Evolutionary conservation across 495 filamentous ascomycete genomes (phyloP).

Genomic region (Talaromyces wortmannii): DNA sequence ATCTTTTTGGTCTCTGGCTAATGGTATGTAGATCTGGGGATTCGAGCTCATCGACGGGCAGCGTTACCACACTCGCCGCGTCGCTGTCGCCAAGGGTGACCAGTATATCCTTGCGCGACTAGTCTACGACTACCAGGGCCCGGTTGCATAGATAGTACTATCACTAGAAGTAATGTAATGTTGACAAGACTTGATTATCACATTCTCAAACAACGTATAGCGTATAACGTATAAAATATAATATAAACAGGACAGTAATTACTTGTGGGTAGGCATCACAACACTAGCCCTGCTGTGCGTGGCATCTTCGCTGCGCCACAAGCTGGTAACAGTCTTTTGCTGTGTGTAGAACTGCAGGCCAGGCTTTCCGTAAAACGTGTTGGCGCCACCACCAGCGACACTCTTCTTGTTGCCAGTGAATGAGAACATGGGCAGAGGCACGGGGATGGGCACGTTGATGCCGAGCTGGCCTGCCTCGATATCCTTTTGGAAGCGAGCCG

Average conservation of each 20-base stretch:
- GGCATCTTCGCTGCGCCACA: conserved; percentile 84
- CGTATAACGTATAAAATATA: neutral
- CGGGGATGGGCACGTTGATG: conserved; percentile 68
- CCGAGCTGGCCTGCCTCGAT: conserved; percentile 52
- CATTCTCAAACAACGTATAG: neutral
- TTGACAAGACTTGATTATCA: neutral
- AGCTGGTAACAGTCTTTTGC: conserved; percentile 90
- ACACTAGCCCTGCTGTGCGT: conserved; percentile 73
- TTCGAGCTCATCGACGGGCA: conserved; percentile 52
- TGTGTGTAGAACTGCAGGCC: conserved; percentile 94
- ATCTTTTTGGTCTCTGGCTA: neutral
- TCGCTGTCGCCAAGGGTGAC: conserved; percentile 56
- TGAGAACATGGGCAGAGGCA: conserved; percentile 90
- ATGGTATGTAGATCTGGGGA: conserved; percentile 48
- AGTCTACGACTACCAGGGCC: conserved; percentile 58
- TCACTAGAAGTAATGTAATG: neutral
- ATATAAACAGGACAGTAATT: neutral
- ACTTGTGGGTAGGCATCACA: conserved; percentile 84
- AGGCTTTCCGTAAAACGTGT: conserved; percentile 90
- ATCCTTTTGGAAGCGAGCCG: conserved; percentile 58
- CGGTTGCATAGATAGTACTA: neutral
- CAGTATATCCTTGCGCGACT: conserved; percentile 57
- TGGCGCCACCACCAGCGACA: conserved; percentile 87
- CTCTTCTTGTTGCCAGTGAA: conserved; percentile 99
- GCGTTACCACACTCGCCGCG: conserved; percentile 61